Conservation (phyloP, 106 monocot genomes). For the Dioscorea alata region DNA sequence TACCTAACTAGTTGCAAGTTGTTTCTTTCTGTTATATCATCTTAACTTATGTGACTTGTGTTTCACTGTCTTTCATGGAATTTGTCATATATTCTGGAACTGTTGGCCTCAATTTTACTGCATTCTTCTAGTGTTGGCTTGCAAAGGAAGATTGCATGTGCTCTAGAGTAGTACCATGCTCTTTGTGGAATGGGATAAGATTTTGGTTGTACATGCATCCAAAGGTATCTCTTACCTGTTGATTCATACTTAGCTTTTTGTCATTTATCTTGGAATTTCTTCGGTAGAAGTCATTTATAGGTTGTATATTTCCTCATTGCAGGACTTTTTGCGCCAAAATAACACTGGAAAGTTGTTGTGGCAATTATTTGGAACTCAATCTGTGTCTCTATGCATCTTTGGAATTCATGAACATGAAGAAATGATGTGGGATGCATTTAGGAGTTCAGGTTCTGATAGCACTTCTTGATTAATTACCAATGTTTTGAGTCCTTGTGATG, state of each 20-base stretch:
- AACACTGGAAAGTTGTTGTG: conserved; percentile 96
- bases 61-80: no score
- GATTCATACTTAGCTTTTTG: background rate
- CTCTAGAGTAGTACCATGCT: conserved; percentile 41
- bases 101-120: conserved; percentile 23
- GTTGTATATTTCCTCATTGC: background rate
- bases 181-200: conserved; percentile 54
- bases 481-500: no score
- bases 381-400: conserved; percentile 76
- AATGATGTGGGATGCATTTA: conserved; percentile 91
- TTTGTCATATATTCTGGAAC: no score
- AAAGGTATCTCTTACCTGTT: conserved; percentile 46
- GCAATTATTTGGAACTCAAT: conserved; percentile 84
- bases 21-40: no score
- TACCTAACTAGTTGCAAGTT: no score
- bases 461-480: no score
- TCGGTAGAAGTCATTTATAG: background rate
- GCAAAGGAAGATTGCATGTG: conserved; percentile 98
- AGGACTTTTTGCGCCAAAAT: conserved; percentile 98
- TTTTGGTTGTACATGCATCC: conserved; percentile 99
- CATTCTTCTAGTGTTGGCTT: conserved; percentile 87
- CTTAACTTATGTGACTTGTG: no score
- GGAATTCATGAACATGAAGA: conserved; percentile 85
- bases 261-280: background rate
- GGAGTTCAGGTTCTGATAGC: conserved; percentile 40